phyloP scores from a whole-genome alignment of 2,329 filamentous ascomycete species.

The Zarea fungicola region DNA sequence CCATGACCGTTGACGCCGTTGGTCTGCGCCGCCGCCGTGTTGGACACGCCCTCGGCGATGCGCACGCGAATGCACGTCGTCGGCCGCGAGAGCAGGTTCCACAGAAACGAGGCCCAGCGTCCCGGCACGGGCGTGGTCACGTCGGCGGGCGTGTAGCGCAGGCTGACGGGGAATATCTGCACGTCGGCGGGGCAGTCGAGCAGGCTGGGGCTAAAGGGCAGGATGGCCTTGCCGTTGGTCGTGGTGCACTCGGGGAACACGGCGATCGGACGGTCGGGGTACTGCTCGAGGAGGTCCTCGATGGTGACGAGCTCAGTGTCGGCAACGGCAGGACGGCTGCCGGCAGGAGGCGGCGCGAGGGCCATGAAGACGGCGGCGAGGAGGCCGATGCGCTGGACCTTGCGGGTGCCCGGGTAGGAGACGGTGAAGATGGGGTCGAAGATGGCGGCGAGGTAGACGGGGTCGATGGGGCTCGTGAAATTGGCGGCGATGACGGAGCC shows the following conservation, averaged over 20 bases:
- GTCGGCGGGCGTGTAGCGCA: conserved; percentile 84
- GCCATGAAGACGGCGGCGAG: conserved; percentile 69
- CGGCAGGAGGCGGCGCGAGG: conserved; percentile 53
- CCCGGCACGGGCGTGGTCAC: conserved; percentile 86
- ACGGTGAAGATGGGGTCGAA: conserved; percentile 94
- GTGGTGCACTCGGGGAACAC: conserved; percentile 94
- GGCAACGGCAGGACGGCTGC: conserved; percentile 32
- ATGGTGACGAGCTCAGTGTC: conserved; percentile 54
- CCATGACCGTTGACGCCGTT: conserved; percentile 29
- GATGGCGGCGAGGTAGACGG: conserved; percentile 84
- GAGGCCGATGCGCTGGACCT: conserved; percentile 72
- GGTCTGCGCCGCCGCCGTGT: conserved; percentile 36
- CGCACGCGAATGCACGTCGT: conserved; percentile 88
- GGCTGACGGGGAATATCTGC: conserved; percentile 83
- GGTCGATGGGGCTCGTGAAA: conserved; percentile 88
- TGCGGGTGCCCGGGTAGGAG: conserved; percentile 68
- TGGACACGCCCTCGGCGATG: conserved; percentile 70
- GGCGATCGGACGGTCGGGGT: conserved; percentile 72
- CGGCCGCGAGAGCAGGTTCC: conserved; percentile 77
- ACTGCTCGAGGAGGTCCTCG: conserved; percentile 54
- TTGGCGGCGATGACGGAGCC: conserved; percentile 83
- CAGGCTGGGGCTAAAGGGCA: conserved; percentile 76
- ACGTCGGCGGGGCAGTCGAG: conserved; percentile 60
- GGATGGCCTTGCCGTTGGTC: conserved; percentile 85
- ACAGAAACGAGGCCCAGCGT: conserved; percentile 68